phyloP scores from a whole-genome alignment of 176 grass and related monocot species.

The Microstegium vimineum region DNA sequence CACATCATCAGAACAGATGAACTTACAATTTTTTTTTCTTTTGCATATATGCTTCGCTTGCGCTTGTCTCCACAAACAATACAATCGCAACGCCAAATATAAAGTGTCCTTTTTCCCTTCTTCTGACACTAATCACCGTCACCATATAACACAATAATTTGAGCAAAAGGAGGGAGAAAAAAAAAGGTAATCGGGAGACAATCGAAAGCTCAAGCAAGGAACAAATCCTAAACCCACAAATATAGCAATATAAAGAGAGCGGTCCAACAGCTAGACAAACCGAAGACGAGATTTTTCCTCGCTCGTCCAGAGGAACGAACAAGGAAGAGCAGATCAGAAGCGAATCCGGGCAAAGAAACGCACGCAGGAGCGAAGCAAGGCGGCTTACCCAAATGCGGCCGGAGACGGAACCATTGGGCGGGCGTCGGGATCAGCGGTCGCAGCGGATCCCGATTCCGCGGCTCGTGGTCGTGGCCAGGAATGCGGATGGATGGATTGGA shows the following conservation, averaged over 20 bases:
- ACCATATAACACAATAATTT: not conserved
- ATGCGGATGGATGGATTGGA: not conserved
- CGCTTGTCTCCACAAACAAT: not conserved
- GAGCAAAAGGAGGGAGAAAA: not conserved
- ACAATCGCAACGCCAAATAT: slow-evolving; percentile 6
- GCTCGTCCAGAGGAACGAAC: not conserved
- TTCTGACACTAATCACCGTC: not conserved
- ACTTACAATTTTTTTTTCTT: too few species aligned
- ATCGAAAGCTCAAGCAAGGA: not conserved
- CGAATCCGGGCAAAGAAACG: slow-evolving; percentile 24
- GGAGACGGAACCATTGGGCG: not conserved
- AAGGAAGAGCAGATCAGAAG: slow-evolving; percentile 20
- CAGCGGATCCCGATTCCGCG: slow-evolving; percentile 3
- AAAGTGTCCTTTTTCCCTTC: not conserved
- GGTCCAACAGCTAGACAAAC: not conserved
- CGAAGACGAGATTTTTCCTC: not conserved
- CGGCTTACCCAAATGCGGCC: slow-evolving; percentile 25
- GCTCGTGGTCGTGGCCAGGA: not conserved
- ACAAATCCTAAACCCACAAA: not conserved
- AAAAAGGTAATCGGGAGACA: not conserved
- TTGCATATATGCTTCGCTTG: not conserved
- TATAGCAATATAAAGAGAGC: not conserved
- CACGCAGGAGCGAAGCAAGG: not conserved
- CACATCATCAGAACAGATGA: not conserved
- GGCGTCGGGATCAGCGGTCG: not conserved